Evolutionary conservation across 345 rosid genomes (phyloP).

Genomic region (Eucalyptus guilfoylei): DNA sequence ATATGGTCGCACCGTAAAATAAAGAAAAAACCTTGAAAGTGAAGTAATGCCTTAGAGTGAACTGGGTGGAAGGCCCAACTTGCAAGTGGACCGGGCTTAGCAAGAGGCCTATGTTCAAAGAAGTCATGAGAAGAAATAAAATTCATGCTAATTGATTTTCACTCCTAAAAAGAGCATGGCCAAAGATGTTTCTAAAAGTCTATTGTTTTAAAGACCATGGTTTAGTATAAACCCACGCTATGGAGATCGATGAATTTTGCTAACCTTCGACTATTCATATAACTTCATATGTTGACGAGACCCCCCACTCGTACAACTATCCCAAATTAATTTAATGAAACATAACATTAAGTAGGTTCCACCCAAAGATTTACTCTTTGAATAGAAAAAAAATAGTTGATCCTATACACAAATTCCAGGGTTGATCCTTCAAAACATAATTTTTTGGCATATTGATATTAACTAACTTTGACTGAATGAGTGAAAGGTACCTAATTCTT

Average conservation of each 20-base stretch:
- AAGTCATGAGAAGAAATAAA: background rate
- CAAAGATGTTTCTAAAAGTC: background rate
- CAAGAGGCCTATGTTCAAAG: background rate
- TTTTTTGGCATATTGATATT: too few species aligned
- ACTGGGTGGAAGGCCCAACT: background rate
- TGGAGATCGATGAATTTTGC: background rate
- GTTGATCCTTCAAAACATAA: background rate
- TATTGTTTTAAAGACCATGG: background rate
- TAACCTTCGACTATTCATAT: background rate
- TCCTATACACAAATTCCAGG: background rate
- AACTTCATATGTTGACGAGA: background rate
- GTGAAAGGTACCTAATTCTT: too few species aligned
- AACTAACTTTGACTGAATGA: too few species aligned
- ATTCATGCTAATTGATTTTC: background rate
- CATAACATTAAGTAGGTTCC: background rate
- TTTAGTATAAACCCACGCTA: background rate
- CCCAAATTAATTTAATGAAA: background rate
- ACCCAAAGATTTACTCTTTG: background rate
- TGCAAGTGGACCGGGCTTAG: background rate
- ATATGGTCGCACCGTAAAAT: accelerated
- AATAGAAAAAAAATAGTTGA: background rate
- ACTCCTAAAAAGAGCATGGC: background rate
- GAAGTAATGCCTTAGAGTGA: accelerated
- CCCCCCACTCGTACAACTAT: background rate
- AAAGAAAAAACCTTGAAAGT: accelerated